Percentiles rank a stretch among this genome's conserved stretches.
phyloP scores from a whole-genome alignment of 331 rosid species.

The Cydonia oblonga region DNA sequence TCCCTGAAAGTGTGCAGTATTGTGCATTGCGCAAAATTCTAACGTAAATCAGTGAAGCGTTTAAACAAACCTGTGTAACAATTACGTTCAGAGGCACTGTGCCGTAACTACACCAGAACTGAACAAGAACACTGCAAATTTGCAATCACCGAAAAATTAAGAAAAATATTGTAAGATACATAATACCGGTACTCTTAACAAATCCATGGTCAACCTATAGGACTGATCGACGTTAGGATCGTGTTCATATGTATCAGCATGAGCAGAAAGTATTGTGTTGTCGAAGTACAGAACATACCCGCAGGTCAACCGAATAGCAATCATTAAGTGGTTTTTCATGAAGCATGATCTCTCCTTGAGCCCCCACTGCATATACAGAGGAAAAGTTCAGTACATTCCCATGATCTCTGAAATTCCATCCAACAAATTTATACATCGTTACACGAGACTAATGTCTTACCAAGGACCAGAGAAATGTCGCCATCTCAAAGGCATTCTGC shows the following conservation, averaged over 20 bases:
- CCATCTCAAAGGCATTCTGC: slow-evolving; percentile 99
- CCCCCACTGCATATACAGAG: slow-evolving; percentile 60
- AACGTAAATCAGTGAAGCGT: neutral
- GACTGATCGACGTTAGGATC: neutral
- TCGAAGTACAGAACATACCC: slow-evolving; percentile 31
- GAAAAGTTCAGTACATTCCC: neutral
- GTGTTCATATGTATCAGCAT: neutral
- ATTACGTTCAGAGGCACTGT: slow-evolving; percentile 81
- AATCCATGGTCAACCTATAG: neutral
- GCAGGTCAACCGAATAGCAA: slow-evolving; percentile 57
- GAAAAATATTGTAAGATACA: slow-evolving; percentile 3
- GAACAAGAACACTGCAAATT: slow-evolving; percentile 65
- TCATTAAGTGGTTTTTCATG: slow-evolving; percentile 70
- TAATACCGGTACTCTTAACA: neutral
- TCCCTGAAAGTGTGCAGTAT: neutral
- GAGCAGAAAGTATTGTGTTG: neutral
- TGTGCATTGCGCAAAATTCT: neutral
- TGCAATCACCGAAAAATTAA: neutral
- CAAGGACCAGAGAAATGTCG: slow-evolving; percentile 84
- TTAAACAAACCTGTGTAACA: slow-evolving; percentile 65
- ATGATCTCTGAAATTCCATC: neutral
- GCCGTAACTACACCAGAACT: slow-evolving; percentile 96
- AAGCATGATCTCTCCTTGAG: slow-evolving; percentile 58
- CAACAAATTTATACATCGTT: neutral
- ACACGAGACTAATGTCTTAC: slow-evolving; percentile 32